Conservation (phyloP, 2,329 filamentous ascomycete genomes). For the Fonsecaea pedrosoi region DNA sequence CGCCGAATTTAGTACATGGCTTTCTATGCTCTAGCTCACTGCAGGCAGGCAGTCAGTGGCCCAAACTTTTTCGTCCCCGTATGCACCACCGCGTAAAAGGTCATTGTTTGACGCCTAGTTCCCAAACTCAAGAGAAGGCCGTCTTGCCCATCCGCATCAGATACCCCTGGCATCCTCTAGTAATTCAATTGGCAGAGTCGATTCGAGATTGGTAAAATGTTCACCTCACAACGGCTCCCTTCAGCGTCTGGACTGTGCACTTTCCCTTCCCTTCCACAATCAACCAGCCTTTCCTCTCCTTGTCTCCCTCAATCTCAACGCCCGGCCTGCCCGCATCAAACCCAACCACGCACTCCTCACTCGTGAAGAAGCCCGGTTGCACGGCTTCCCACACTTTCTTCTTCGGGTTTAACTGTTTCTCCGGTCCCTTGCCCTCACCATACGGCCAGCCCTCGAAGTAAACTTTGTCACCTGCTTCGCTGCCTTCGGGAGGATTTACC, state of each 20-base stretch:
- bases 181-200: background rate
- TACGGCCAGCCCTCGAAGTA: conserved; percentile 89
- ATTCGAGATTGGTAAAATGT: background rate
- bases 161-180: background rate
- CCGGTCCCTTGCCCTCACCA: conserved; percentile 72
- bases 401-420: conserved; percentile 95
- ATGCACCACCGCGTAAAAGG: background rate
- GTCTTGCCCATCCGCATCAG: background rate
- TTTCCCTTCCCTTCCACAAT: conserved; percentile 76
- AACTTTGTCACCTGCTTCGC: conserved; percentile 83
- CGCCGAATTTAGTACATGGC: background rate
- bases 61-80: background rate
- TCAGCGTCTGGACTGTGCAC: conserved; percentile 82
- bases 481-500: conserved; percentile 78
- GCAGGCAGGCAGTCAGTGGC: background rate
- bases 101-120: background rate
- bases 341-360: conserved; percentile 76
- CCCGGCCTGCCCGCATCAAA: conserved; percentile 82
- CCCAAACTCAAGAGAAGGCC: background rate
- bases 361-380: conserved; percentile 95
- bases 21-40: background rate
- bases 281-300: conserved; percentile 65
- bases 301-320: conserved; percentile 59
- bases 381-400: conserved; percentile 99
- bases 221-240: conserved; percentile 64